Base-by-base conservation (phyloP, 768 basidiomycete genomes). In the Amanita pallidorosea region DNA sequence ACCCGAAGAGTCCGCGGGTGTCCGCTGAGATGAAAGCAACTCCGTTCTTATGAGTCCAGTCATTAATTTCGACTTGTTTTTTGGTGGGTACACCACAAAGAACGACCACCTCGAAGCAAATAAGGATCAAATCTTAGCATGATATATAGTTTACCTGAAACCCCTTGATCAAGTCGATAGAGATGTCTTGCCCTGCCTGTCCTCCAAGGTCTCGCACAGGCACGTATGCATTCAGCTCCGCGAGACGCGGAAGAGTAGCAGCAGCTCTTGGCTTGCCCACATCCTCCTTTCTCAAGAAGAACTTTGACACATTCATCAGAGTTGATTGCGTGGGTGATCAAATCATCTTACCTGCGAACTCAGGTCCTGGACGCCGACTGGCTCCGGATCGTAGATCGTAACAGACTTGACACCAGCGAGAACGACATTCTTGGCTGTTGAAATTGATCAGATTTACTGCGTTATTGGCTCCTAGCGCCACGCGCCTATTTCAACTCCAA, bases 381-480 rank as follows among this genome's bases (percentile, higher is more conserved):
- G 86, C 57, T 92, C 86, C 7, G 94, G 94, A 67, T 99, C 96
- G 62, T 81, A 97, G 51, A 98, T 76, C 5, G 94, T 94, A 27
- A 98, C 95, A 5, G 90, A 92, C 70, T 96, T 98, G 46, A 99
- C 96, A 52, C 96, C 96, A 45, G 96, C 96, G 49, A 99, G 75
- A 50, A 81, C 85, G 51, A 97, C 75, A 63, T 99, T 91, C 75
- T 99, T 99, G 55, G 96, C 95, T 92, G 58, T 23, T 25, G 25
- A 37, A 17, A 17, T 55, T 11, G 53, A 55, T 53, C 23, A 45
- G 31, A 35, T 40, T 49, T 22, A 46, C 4, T 9, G 35, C 46
- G 7, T 15, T 57, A 53, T 29, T 37, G 25, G 31, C 18, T 35
- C 41, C 51, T 52, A 34, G 33, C 48, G 35, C 31, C 29, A 51